These are phyloP conservation scores for Rehmannia glutinosa DNA, from an alignment of 257 asterid species.

Conservation along the genomic window DNA sequence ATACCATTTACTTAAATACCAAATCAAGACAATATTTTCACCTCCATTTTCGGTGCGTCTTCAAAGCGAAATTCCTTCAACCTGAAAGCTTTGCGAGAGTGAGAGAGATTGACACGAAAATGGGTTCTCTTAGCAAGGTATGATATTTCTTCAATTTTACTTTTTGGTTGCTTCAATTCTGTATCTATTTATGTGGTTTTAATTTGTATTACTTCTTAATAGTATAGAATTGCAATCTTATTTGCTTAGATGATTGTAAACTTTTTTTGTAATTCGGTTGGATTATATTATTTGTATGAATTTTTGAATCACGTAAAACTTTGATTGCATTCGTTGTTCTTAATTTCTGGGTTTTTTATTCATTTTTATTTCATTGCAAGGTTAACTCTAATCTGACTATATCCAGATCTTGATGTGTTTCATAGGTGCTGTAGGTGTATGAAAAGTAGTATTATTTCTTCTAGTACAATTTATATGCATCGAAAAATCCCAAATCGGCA, in stretches of 20 bases:
- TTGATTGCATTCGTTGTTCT: not conserved
- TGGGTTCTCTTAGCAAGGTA: constrained; percentile 44
- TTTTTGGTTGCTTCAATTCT: not conserved
- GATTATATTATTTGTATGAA: not conserved
- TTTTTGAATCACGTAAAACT: not conserved
- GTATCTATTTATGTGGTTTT: not conserved
- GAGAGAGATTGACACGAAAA: constrained; percentile 21
- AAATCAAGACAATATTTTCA: not conserved
- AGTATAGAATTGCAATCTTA: not conserved
- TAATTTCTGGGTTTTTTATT: not conserved
- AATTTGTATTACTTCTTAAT: not conserved
- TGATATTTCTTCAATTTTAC: not conserved
- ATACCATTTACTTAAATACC: not conserved
- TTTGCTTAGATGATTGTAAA: not conserved
- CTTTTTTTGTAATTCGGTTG: not conserved
- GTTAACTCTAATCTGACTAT: not conserved
- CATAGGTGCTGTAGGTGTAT: not conserved
- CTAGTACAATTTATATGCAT: too few species aligned
- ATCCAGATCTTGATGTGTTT: not conserved
- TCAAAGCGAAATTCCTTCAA: constrained; percentile 7
- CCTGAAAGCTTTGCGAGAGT: not conserved
- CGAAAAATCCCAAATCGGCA: too few species aligned
- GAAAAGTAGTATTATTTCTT: too few species aligned
- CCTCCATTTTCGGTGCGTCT: constrained; percentile 4
- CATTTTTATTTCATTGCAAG: not conserved